Evolutionary conservation across 2,329 filamentous ascomycete species (phyloP).

Genomic region (Pleoardoris graminearum): DNA sequence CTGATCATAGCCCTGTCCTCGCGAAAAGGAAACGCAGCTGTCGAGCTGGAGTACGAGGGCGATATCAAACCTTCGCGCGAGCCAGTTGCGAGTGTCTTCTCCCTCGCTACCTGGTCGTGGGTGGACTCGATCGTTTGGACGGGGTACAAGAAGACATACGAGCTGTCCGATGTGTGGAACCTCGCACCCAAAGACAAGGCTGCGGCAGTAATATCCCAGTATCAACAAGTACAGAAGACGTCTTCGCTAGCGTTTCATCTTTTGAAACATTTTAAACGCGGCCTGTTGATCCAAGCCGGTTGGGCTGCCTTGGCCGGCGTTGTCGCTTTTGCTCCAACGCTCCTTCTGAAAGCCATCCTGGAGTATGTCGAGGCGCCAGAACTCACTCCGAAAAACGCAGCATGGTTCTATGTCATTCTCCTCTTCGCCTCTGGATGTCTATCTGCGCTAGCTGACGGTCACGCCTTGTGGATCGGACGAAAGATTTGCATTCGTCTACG

Average conservation of each 20-base stretch:
- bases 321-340: slow-evolving; percentile 87
- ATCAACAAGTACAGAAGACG: slow-evolving; percentile 83
- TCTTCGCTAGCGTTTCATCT: slow-evolving; percentile 78
- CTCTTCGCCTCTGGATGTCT: slow-evolving; percentile 81
- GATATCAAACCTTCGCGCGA: slow-evolving; percentile 85
- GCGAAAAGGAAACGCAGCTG: slow-evolving; percentile 87
- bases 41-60: slow-evolving; percentile 86
- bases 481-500: slow-evolving; percentile 92
- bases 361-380: slow-evolving; percentile 89
- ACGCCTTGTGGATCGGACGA: slow-evolving; percentile 89
- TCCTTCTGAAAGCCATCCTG: slow-evolving; percentile 87
- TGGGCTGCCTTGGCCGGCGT: slow-evolving; percentile 80
- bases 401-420: slow-evolving; percentile 94
- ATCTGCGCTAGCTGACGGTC: slow-evolving; percentile 80
- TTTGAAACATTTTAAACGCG: slow-evolving; percentile 78
- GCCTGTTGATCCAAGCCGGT: slow-evolving; percentile 73
- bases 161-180: slow-evolving; percentile 90
- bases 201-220: slow-evolving; percentile 74
- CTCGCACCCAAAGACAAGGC: slow-evolving; percentile 86
- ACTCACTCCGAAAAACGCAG: slow-evolving; percentile 76
- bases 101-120: slow-evolving; percentile 86
- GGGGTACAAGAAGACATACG: slow-evolving; percentile 82
- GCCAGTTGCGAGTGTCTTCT: slow-evolving; percentile 84
- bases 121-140: slow-evolving; percentile 86
- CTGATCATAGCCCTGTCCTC: slow-evolving; percentile 77